Evolutionary conservation across 2,329 filamentous ascomycete species (phyloP).

Genomic region (Grosmannia penicillata): DNA sequence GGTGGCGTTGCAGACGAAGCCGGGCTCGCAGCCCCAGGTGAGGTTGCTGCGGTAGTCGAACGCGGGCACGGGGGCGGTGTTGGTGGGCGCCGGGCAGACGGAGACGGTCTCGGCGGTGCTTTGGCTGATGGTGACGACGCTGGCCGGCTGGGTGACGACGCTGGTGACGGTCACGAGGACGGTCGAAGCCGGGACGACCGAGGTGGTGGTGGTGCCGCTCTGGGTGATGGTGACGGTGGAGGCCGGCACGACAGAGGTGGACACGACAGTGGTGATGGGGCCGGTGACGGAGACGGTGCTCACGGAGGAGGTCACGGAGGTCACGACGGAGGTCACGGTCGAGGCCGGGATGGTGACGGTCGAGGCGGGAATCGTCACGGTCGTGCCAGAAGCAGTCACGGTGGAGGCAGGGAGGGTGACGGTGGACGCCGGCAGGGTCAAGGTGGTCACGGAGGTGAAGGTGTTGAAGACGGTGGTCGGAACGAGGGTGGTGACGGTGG

Average conservation of each 20-base stretch:
- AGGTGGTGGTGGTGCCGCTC: constrained; percentile 4
- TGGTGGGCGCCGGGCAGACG: constrained; percentile 28
- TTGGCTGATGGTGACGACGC: constrained; percentile 16
- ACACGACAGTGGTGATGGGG: not conserved
- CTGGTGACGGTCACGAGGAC: constrained; percentile 1
- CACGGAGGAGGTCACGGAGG: not conserved
- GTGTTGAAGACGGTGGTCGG: constrained; percentile 4
- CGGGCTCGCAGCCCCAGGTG: constrained; percentile 39
- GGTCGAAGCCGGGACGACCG: constrained; percentile 6
- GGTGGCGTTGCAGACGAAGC: constrained; percentile 35
- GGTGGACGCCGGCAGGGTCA: constrained; percentile 4
- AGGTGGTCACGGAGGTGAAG: constrained; percentile 3
- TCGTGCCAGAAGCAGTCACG: not conserved
- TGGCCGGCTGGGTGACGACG: constrained; percentile 6
- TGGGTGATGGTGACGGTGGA: constrained; percentile 6
- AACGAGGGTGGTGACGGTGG: constrained; percentile 5
- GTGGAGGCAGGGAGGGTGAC: constrained; percentile 4
- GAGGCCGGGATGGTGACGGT: constrained; percentile 3
- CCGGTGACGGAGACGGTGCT: constrained; percentile 3
- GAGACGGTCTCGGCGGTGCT: constrained; percentile 20
- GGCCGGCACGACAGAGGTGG: constrained; percentile 6
- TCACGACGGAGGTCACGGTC: constrained; percentile 1
- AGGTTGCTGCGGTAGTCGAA: constrained; percentile 23
- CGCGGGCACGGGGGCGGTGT: constrained; percentile 10
- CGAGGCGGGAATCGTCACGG: not conserved